Evolutionary conservation across 257 asterid species (phyloP), one percentile per base, ranked within the genome.

Genomic region (Scutellaria barbata): DNA sequence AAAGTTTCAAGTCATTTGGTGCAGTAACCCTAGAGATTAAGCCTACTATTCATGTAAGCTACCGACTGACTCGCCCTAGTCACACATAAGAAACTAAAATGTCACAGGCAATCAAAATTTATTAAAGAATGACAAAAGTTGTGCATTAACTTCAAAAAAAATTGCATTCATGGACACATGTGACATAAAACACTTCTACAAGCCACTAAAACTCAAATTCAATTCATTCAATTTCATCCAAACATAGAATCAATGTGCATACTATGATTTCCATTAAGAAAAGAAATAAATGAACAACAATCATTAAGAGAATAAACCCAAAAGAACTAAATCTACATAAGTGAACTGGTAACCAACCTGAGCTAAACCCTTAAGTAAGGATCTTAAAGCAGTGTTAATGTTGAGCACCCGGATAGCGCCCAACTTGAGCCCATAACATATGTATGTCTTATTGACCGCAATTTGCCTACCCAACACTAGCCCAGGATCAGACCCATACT

Each of bases 381-480:
- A 89, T 77, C 99, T 85, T 85, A 90, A 80, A 3, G 99, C 99
- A 5, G 99, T 95, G 74, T 92, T 88, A 55, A 90, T 95, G 75
- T 95, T 95, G 63, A 95, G 94, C 63, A 95, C 97, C 56, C 99
- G 85, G 71, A 95, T 81, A n/a, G 86, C 86, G 10, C 99, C 99
- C 83, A 85, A 51, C 78, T 92, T 95, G 41, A 95, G 83, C 69
- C 99, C 99, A 54, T 95, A 95, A 63, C 98, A 95, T 50, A 95
- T 95, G 46, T 95, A 95, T 0, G 95, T 88, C 82, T 95, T 95
- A 75, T 90, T 95, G 63, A 95, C 98, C 0, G 99, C 98, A 55
- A 95, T 92, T 79, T 95, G 99, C 76, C 98, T 80, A 39, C 99
- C 99, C 68, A 95, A 60, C 39, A 88, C 96, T 63, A 95, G 94